Base-by-base conservation (phyloP, 2,329 filamentous ascomycete genomes). In the Paecilomyces sp. region DNA sequence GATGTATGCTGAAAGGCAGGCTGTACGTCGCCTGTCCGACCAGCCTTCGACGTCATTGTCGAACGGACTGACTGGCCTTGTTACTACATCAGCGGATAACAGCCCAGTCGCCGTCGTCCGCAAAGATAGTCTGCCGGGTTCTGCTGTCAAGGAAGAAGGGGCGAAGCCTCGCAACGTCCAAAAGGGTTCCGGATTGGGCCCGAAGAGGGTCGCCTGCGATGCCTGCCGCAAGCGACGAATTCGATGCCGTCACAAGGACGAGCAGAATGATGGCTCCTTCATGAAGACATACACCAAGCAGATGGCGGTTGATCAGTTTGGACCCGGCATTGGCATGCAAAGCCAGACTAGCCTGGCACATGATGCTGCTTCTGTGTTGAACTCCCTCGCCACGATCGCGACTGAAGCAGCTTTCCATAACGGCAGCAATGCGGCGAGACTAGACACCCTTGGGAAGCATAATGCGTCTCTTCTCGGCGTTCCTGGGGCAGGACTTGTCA, bases 231-330 rank as follows among this genome's bases (percentile, higher is more conserved):
- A 83, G 69, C 80, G 84, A 59, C 79, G 84, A 56, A 86, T 87
- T 61, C 78, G 83, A 60, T 87, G 85, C 72, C 85, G 85, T 64
- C 85, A 87, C 72, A 86, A 86, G 68, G 83, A 85, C 61, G 78
- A 83, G 58, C 77, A 72, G 30, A 67, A 62, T 57, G 71, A 73
- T 54, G 60, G 2, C 4, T 47, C 31, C n/a, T 53, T 18, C 25
- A 55, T 47, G 55, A 52, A 56, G 31, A 58, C 66, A 13, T 60
- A 70, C 22, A 66, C 65, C 12, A 69, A 71, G 28, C 67, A 70
- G 50, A 64, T 69, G 57, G 54, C 70, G 28, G 63, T 70, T 25
- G 70, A 68, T 55, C 62, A 71, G 24, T 75, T 72, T 58, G 68
- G 64, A 22, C 54, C 69, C 12, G 66, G 66, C 36, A 67, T 67